These are phyloP conservation scores for Acanthamoeba culbertsoni DNA, from an alignment of 208 protist genomes.

Conservation along the genomic window DNA sequence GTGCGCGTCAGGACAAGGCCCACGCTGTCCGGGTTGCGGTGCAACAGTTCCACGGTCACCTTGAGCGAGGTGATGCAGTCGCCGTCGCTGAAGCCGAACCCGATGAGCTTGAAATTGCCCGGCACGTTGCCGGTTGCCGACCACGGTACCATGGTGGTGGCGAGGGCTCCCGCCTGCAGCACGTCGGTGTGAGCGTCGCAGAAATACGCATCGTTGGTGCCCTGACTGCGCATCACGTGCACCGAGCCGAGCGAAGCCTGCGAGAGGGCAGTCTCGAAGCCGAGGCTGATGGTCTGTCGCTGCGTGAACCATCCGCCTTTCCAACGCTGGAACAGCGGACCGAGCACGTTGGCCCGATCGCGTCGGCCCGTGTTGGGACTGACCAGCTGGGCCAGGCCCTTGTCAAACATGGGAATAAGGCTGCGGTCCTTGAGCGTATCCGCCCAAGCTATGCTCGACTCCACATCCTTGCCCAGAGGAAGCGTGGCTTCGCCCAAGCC, in stretches of 20 bases:
- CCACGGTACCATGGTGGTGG: not conserved
- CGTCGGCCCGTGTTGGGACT: not conserved
- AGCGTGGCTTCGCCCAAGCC: not conserved
- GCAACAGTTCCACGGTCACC: not conserved
- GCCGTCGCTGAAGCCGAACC: not conserved
- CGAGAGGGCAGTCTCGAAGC: not conserved
- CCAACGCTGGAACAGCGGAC: slow-evolving; percentile 26
- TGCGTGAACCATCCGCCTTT: slow-evolving; percentile 37
- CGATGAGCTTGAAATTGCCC: not conserved
- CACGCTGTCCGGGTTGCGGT: not conserved
- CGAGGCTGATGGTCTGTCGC: not conserved
- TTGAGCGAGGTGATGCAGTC: not conserved
- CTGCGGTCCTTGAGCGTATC: not conserved
- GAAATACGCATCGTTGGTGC: not conserved
- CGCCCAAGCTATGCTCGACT: not conserved
- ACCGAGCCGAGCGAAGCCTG: not conserved
- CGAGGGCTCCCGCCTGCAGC: not conserved
- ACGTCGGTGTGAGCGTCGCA: slow-evolving; percentile 29
- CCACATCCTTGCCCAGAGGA: not conserved
- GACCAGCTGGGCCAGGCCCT: not conserved
- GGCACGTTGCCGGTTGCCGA: not conserved
- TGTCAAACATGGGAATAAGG: not conserved
- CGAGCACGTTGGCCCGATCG: not conserved
- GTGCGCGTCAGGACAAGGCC: not conserved
- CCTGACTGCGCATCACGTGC: not conserved